A percentile compares a stretch with the other conserved stretches of the same genome.
Conservation (phyloP, 2,329 filamentous ascomycete species). For the Diaporthe destruens region DNA sequence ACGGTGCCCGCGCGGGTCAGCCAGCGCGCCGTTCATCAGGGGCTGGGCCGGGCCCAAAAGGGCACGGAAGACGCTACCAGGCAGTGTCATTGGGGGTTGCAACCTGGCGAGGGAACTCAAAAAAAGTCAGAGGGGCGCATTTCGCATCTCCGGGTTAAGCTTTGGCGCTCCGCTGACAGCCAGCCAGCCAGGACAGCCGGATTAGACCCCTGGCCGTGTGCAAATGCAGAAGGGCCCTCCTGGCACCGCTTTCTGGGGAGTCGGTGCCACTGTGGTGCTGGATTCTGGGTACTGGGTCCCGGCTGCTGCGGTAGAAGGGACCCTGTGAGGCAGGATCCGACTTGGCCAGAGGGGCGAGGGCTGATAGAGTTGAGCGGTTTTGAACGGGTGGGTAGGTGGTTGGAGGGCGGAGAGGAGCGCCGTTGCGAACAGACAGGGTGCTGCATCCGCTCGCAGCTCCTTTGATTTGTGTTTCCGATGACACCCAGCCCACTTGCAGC, state of each 20-base stretch:
- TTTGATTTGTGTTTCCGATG: constrained; percentile 29
- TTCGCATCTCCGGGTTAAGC: constrained; percentile 4
- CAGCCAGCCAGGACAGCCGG: background rate
- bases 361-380: constrained; percentile 8
- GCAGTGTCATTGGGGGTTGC: constrained; percentile 5
- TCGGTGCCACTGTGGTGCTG: background rate
- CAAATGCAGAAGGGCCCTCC: background rate
- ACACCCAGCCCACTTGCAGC: constrained; percentile 6
- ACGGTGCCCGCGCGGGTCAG: constrained; percentile 15
- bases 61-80: constrained; percentile 1
- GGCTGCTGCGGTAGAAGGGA: background rate
- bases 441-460: constrained; percentile 26
- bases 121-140: constrained; percentile 17
- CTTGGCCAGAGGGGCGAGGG: constrained; percentile 14
- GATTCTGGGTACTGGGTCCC: background rate
- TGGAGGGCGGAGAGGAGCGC: constrained; percentile 27
- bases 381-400: background rate
- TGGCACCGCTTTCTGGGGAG: background rate
- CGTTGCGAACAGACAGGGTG: constrained; percentile 33
- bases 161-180: constrained; percentile 28
- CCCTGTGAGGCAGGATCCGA: constrained; percentile 2
- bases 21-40: constrained; percentile 28
- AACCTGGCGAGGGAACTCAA: constrained; percentile 19
- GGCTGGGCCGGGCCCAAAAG: constrained; percentile 1
- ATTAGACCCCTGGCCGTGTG: constrained; percentile 2